These are phyloP conservation scores for Alternaria longipes DNA, from an alignment of 2,329 filamentous ascomycete species.

Conservation along the genomic window DNA sequence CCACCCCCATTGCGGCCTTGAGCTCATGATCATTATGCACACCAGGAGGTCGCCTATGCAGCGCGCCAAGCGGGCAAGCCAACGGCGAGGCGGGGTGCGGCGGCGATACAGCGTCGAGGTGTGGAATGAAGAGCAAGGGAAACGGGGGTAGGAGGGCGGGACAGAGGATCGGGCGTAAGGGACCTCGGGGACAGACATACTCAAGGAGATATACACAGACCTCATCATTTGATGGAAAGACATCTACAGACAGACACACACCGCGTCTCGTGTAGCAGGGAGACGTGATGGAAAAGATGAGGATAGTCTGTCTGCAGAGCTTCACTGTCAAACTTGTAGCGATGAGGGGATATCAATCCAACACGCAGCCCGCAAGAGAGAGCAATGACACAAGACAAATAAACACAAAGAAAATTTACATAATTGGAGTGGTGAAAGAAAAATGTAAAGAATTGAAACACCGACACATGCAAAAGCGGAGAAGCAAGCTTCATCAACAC, in stretches of 20 bases:
- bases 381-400: conserved; percentile 47
- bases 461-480: conserved; percentile 44
- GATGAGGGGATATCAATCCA: conserved; percentile 50
- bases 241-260: conserved; percentile 16
- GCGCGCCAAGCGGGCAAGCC: conserved; percentile 50
- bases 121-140: conserved; percentile 35
- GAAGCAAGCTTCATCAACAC: conserved; percentile 52
- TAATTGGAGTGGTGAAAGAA: conserved; percentile 26
- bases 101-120: conserved; percentile 35
- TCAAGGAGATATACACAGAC: conserved; percentile 50
- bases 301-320: conserved; percentile 8
- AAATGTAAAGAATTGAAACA: conserved; percentile 45
- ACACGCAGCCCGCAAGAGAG: conserved; percentile 47
- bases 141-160: conserved; percentile 51
- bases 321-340: conserved; percentile 29
- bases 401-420: conserved; percentile 46
- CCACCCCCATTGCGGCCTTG: conserved; percentile 41
- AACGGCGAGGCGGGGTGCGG: conserved; percentile 42
- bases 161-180: conserved; percentile 53
- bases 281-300: neutral
- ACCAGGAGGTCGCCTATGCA: conserved; percentile 20
- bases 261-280: conserved; percentile 8
- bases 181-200: conserved; percentile 54
- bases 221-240: conserved; percentile 34
- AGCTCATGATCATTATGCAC: conserved; percentile 22